Base-by-base conservation (phyloP, 2,329 filamentous ascomycete genomes). In the Lachnellula hyalina region DNA sequence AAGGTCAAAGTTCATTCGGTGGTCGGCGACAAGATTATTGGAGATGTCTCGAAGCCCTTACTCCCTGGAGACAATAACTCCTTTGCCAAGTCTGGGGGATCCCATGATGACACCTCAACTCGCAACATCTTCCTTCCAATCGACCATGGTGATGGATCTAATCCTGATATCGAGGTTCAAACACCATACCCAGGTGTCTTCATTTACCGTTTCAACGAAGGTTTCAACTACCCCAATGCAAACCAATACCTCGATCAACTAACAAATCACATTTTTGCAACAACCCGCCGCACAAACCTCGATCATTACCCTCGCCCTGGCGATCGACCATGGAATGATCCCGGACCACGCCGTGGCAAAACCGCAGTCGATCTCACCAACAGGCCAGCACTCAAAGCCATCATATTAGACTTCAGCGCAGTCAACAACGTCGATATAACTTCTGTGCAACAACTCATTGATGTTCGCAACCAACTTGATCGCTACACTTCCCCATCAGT, bases 401-500 rank as follows among this genome's bases (percentile, higher is more conserved):
- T 97, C 62, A 92, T 97, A 56, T 81, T 97, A 19, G 94, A 97
- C 70, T 96, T 97, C 72, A 91, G 87, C 3, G 87, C 89, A 0
- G 92, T 97, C 61, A 96, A 96, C 73, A 90, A 96, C 62, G 86
- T 96, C 55, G 94, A 97, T 67, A 84, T 96, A 56, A 96, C 94
- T 0, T 95, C 90, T 0, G 82, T 96, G 2, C 94, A 97, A 72
- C 86, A 90, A 64, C 78, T 97, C 40, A 95, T 97, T 65, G 94
- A 97, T 65, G 87, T 96, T 1, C 89, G 93, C 65, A 96, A 96
- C 71, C 92, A 96, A 69, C 84, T 97, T 25, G 93, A 96, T 70
- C 80, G 84, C 19, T 96, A 96, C 68, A 82, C 90, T 0, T 72
- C 86, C 0, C 93, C 93, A 0, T 84, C 91, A 19, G 77, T 80